Evolutionary conservation across 139 green algal genomes (phyloP).

Genomic region (Chlorella sp.): DNA sequence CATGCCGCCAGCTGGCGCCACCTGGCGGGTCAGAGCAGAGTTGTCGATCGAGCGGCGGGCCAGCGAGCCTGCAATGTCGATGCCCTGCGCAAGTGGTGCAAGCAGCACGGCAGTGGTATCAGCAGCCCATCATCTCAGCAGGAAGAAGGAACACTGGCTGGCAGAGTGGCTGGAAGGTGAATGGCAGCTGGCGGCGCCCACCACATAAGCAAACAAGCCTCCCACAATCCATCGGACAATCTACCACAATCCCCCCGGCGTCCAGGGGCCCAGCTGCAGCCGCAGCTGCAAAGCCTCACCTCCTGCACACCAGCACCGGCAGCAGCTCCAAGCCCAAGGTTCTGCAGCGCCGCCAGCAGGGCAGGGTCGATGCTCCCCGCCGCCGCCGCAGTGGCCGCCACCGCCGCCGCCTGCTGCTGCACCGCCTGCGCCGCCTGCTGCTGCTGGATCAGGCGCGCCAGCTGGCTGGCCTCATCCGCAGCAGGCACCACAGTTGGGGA

Average conservation of each 20-base stretch:
- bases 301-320: background rate
- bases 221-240: too few species aligned
- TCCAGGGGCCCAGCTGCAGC: too few species aligned
- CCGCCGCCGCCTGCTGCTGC: background rate
- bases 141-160: too few species aligned
- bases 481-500: background rate
- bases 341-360: conserved; percentile 40
- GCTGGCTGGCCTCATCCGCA: conserved; percentile 1
- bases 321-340: background rate
- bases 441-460: conserved; percentile 23
- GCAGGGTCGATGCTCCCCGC: conserved; percentile 22
- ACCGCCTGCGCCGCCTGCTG: conserved; percentile 31
- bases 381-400: background rate
- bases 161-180: too few species aligned
- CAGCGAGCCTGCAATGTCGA: background rate
- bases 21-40: background rate
- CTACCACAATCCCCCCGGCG: too few species aligned
- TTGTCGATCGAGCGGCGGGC: conserved; percentile 39
- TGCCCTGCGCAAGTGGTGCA: too few species aligned
- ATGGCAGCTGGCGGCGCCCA: too few species aligned
- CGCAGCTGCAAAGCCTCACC: background rate
- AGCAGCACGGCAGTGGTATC: too few species aligned
- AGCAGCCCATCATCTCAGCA: too few species aligned
- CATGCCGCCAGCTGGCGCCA: background rate
- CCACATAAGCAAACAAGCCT: too few species aligned